Evolutionary conservation across 805 yeast genomes (phyloP), one percentile per base, ranked within the genome.

Genomic region (Metschnikowia reukaufii): DNA sequence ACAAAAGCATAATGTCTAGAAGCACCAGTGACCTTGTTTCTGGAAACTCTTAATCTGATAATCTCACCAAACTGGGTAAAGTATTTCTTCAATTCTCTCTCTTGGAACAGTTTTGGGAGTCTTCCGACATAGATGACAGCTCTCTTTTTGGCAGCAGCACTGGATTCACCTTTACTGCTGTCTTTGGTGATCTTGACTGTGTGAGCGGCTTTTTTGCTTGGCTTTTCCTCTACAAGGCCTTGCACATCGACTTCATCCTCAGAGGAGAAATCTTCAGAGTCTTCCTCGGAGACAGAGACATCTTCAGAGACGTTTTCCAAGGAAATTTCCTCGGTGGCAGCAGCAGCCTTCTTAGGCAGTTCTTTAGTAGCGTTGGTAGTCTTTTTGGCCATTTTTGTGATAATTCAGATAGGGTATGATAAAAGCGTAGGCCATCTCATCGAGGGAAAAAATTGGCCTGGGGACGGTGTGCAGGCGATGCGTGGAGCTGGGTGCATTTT

Each of bases 1-100:
- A 94, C 72, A 66, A 88, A 92, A 6, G 90, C 98, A 66, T 83
- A 92, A 65, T 90, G 97, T 70, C 89, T 91, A 13, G 96, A 83
- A 45, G 83, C 82, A 38, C 98, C 98, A 5, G 96, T 84, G 61
- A 84, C 86, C 67, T 86, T 90, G 72, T 88, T 92, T 63, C 97
- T 81, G 36, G 96, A 88, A 44, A 94, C 68, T 57, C 91, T 82
- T 46, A 90, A 76, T 56, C 88, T 82, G 38, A 81, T 74, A 49
- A 94, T 83, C 33, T 79, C 84, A 51, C 99, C 99, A 70, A 94
- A 94, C 71, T 94, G 99, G 39, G 79, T 68, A 64, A 94, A 92
- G 68, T 94, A 94, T 60, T 81, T 79, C 51, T 78, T 78, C 74
- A 86, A 73, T 64, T 87, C 92, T 33, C 68, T 74, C 68, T 94